These are phyloP conservation scores for Golubevia sp. DNA, from an alignment of 1,284 basidiomycete genomes.

Conservation along the genomic window DNA sequence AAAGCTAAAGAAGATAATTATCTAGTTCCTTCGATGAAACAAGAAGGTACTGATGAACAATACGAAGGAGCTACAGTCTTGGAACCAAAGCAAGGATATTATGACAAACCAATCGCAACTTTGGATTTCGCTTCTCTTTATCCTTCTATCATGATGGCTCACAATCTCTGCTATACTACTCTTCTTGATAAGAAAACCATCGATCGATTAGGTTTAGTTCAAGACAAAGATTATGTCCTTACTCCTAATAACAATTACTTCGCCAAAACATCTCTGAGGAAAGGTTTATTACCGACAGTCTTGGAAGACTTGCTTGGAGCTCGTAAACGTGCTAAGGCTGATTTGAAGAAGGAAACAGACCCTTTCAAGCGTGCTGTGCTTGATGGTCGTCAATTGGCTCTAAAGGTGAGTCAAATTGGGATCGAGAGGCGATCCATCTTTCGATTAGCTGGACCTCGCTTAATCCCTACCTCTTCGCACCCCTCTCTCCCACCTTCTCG, in stretches of 20 bases:
- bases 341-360: constrained; percentile 59
- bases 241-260: constrained; percentile 60
- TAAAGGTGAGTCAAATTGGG: constrained; percentile 24
- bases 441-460: background rate
- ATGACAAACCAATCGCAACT: constrained; percentile 56
- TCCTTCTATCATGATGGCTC: constrained; percentile 61
- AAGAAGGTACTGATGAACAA: constrained; percentile 57
- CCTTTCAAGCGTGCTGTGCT: constrained; percentile 58
- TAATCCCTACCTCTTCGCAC: background rate
- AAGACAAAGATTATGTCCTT: constrained; percentile 51
- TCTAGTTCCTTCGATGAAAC: constrained; percentile 55
- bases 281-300: constrained; percentile 55
- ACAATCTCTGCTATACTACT: constrained; percentile 61
- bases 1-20: constrained; percentile 59
- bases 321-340: constrained; percentile 57
- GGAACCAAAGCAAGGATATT: constrained; percentile 60
- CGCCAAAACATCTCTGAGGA: constrained; percentile 43
- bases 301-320: constrained; percentile 53
- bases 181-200: constrained; percentile 54
- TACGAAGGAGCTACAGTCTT: constrained; percentile 60
- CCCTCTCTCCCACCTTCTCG: too few relatives aligned
- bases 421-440: background rate
- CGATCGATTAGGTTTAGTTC: constrained; percentile 45
- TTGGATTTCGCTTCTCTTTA: constrained; percentile 61
- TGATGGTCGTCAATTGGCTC: constrained; percentile 57